Base-by-base conservation (phyloP, 23 red algal genomes). In the Gracilaria gracilis region DNA sequence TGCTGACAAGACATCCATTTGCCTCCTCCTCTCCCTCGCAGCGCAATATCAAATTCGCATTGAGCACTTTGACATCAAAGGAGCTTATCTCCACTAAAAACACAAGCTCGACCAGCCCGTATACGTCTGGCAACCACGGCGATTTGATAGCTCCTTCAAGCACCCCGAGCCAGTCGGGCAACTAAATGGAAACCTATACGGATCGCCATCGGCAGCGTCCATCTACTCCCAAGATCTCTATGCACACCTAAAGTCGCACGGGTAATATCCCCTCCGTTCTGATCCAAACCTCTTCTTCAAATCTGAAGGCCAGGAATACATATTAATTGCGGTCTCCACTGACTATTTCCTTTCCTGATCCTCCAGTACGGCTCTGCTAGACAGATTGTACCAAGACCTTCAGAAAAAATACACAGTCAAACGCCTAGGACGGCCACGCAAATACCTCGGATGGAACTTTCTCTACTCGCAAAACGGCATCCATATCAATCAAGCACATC, bases 141-240 rank as follows among this genome's bases (percentile, higher is more conserved):
- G 32, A 0, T 81, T 82, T 44, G 61, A 91, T 51, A 75, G 87
- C 48, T 21, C 87, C 9, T 82, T 54, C 62, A 65, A 80, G 54
- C 37, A 66, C 39, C 21, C 24, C 31, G 48, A n/a, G 31, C 7
- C 50, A 19, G 62, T 19, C 9, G 51, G 76, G 4, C 9, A 65
- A 28, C 57, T 81, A 35, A 42, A 57, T 20, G 11, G 23, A 21
- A 91, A 91, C 75, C 51, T 91, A 34, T 91, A 81, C 67, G 87
- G 87, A 24, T 73, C 28, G 21, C 74, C 28, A 81, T 57, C 36
- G 28, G 58, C n/a, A 53, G 31, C 7, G 27, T 57, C 57, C 36
- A 53, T 42, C 24, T 61, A 44, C 46, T 91, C 70, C 62, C 38
- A 28, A 19, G 58, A 61, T 28, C 25, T 23, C 31, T 37, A 61